Evolutionary conservation across 1,284 basidiomycete genomes (phyloP), one percentile per base, ranked within the genome.

Genomic region (Apiotrichum veenhuisii): DNA sequence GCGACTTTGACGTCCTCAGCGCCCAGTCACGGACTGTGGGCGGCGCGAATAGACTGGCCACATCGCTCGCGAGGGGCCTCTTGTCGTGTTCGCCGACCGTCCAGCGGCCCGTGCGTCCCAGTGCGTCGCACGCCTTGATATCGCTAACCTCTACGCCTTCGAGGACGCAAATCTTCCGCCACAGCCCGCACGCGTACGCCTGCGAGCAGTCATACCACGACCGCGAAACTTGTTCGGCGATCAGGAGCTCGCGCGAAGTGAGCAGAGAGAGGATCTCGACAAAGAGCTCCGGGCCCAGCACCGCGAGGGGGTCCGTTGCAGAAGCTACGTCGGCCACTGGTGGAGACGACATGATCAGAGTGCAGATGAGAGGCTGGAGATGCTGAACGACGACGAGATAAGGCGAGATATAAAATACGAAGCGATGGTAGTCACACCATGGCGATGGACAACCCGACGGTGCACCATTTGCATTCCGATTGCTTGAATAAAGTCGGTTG

Each of bases 271-370:
- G 63, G 49, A 73, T 56, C 14, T 67, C 56, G 30, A 74, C 63
- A 56, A 72, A 69, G 20, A 72, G 48, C 5, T 72, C 71, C 2
- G 64, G 55, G 2, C 71, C 70, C 18, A 76, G 69, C 26, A 43
- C 48, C 10, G 26, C 17, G 5, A 72, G 55, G 2, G 74, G 73
- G 57, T 76, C 73, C 14, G 38, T 8, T 8, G 40, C n/a, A 10
- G n/a, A 10, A 11, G 4, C n/a, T n/a, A 20, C 40, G n/a, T n/a
- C n/a, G n/a, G n/a, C n/a, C n/a, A n/a, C n/a, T 1, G 55, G 11
- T n/a, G 38, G 20, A 22, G 42, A 26, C 3, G 42, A 27, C 42
- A 27, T 43, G 14, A n/a, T 43, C 5, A 10, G 2, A 12, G 43
- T 53, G 42, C 26, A 7, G 45, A 33, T n/a, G n/a, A n/a, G n/a